Base-by-base conservation (phyloP, 2,329 filamentous ascomycete species). In the Nemania sp. region DNA sequence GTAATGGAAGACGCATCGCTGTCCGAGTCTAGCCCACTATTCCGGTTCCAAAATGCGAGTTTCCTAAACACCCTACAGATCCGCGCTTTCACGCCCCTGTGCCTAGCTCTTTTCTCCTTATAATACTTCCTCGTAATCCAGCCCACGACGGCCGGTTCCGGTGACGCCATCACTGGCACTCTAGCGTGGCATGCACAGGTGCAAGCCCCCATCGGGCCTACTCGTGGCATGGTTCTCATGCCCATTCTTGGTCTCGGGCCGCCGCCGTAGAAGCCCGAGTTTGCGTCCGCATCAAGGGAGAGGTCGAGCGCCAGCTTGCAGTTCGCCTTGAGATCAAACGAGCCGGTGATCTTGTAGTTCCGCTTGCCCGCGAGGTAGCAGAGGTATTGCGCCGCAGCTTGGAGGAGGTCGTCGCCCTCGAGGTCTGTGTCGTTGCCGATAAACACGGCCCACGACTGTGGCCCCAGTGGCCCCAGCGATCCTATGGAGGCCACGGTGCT, bases 21-120 rank as follows among this genome's bases (percentile, higher is more conserved):
- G 41, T 68, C 67, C 22, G 29, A 69, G 22, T 64, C 66, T 7
- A 24, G 6, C 4, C 3, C 45, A 11, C 10, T 7, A 18, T 15
- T 32, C 4, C 64, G 70, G 15, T 67, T 68, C 73, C 73, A 73
- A 51, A 74, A 76, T 8, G 70, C 70, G 3, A 75, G 68, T 55
- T 65, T 75, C 62, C 54, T 64, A 13, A 75, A 65, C 53, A 54
- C 72, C 20, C 68, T 54, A 2, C 64, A 32, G 15, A 70, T 61
- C 29, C 59, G 52, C 54, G 63, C 67, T 20, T 35, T 68, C 4
- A 66, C 18, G 10, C 51, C 32, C 11, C 26, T 45, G 26, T 1
- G 43, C 38, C 24, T 18, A 29, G 38, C 59, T 52, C 52, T 68
- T 62, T 13, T 55, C 18, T 18, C 13, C 38, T 15, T 11, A 2